A percentile compares a stretch with the other conserved stretches of the same genome.
These are phyloP conservation scores for Anthoceros angustus DNA, from an alignment of 225 moss, liverwort and hornwort genomes.

Conservation along the genomic window DNA sequence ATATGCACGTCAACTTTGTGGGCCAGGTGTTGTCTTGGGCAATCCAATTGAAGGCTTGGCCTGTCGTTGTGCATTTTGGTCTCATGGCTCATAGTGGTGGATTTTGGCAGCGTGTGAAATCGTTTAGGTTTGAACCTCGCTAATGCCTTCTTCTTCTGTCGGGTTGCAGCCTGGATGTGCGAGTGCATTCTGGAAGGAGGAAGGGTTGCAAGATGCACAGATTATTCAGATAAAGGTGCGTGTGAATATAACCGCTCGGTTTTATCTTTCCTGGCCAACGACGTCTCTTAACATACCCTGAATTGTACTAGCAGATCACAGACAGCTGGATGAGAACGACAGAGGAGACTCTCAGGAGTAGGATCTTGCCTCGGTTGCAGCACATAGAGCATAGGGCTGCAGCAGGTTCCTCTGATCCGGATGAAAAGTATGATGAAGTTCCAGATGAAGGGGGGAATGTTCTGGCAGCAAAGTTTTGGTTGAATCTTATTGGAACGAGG, in stretches of 20 bases:
- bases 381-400: slow-evolving; percentile 15
- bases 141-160: background rate
- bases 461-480: slow-evolving; percentile 67
- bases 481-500: slow-evolving; percentile 50
- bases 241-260: background rate
- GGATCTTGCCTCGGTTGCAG: slow-evolving; percentile 24
- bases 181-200: slow-evolving; percentile 38
- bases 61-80: slow-evolving; percentile 1
- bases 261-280: background rate
- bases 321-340: slow-evolving; percentile 78
- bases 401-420: slow-evolving; percentile 15
- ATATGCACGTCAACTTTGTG: slow-evolving; percentile 99
- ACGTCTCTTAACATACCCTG: background rate
- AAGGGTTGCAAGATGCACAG: slow-evolving; percentile 44
- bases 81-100: too few species aligned
- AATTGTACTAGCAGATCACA: slow-evolving; percentile 41
- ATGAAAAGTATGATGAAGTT: slow-evolving; percentile 28
- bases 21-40: slow-evolving; percentile 42
- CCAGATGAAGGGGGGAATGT: slow-evolving; percentile 47
- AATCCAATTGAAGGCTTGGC: slow-evolving; percentile 4
- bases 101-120: too few species aligned
- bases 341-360: slow-evolving; percentile 45
- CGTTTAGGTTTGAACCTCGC: too few species aligned
- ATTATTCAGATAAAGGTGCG: slow-evolving; percentile 79
- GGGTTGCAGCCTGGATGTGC: slow-evolving; percentile 85